phyloP scores from a whole-genome alignment of 208 protist genomes.

The Crithidia bombi region DNA sequence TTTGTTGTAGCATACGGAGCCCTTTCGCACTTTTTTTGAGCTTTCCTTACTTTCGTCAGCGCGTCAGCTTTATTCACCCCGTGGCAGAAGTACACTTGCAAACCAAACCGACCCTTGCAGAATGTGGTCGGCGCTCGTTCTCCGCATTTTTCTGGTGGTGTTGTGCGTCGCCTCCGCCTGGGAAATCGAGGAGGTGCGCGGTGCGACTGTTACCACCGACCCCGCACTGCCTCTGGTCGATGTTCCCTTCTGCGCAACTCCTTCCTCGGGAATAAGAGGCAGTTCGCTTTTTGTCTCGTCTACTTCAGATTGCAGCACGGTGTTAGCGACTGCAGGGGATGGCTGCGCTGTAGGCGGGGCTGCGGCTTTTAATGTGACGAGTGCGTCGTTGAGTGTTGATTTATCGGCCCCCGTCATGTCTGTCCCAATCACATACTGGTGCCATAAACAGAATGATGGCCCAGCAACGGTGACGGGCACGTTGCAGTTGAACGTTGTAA shows the following conservation, averaged over 20 bases:
- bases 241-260: slow-evolving; percentile 14
- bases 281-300: slow-evolving; percentile 5
- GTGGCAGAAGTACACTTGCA: no score
- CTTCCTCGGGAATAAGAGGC: background rate
- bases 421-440: slow-evolving; percentile 8
- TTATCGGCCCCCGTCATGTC: background rate
- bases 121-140: background rate
- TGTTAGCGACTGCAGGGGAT: background rate
- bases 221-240: slow-evolving; percentile 19
- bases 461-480: background rate
- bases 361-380: slow-evolving; percentile 2
- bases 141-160: background rate
- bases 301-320: background rate
- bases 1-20: no score
- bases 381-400: background rate
- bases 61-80: no score
- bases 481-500: slow-evolving; percentile 16
- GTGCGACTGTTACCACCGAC: slow-evolving; percentile 1
- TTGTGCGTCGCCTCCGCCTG: background rate
- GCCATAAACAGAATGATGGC: background rate
- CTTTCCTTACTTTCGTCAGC: background rate
- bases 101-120: background rate
- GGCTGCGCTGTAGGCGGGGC: background rate
- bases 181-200: background rate
- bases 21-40: background rate